Base-by-base conservation (phyloP, 2,329 filamentous ascomycete species). In the Ophiostoma piceae region DNA sequence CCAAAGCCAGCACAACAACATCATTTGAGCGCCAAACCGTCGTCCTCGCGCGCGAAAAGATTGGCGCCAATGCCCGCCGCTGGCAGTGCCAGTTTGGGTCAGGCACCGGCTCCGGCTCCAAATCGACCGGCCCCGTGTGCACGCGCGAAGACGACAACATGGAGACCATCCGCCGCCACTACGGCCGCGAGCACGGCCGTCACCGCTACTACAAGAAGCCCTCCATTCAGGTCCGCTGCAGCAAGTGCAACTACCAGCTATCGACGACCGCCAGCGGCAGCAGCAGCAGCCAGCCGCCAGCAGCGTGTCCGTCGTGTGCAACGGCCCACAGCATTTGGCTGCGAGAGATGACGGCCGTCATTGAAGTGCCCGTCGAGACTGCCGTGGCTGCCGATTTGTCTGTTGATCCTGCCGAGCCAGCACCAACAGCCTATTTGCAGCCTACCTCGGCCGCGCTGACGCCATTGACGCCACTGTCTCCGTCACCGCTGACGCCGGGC, bases 91-190 rank as follows among this genome's bases (percentile, higher is more conserved):
- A 69, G 47, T 74, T 72, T 43, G 71, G 73, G 4, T 66, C 68
- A 7, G 70, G 67, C 35, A 26, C n/a, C 11, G 39, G 47, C 12
- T 16, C 16, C 16, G 16, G 2, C 16, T 19, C 5, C 5, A n/a
- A 47, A 47, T n/a, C 19, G n/a, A 2, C 68, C 72, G 0, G 57
- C 19, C 68, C 57, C 5, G 67, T 72, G 7, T 74, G 73, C 62
- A 69, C 60, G n/a, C 72, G 73, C 39, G 73, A 73, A 54, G 72
- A 72, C 35, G 70, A 73, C 35, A 70, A 67, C 66, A 67, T 74
- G 68, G 72, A 72, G 14, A 72, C 73, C 14, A 72, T 74, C 64
- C 73, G 73, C 19, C 72, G 73, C 8, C 73, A 74, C 68, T 73
- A 74, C 37, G 72, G 73, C 3, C 72, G 73, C n/a, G 73, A 74